These are phyloP conservation scores for Penicillium janthinellum DNA, from an alignment of 2,329 filamentous ascomycete species.

Conservation along the genomic window DNA sequence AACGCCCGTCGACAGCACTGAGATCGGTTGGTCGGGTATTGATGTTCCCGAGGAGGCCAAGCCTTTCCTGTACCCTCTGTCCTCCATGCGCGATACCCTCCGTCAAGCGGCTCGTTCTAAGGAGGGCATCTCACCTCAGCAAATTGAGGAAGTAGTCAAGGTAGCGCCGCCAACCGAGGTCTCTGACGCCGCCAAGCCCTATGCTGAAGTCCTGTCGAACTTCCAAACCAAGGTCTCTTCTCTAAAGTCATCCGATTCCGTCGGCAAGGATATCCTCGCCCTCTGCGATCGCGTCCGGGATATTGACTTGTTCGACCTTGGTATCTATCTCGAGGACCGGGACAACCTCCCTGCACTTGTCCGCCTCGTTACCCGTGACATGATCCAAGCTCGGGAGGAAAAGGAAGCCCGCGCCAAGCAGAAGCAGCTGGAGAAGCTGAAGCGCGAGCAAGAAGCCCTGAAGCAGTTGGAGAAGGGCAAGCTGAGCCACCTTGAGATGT, in stretches of 20 bases:
- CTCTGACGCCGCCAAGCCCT: conserved; percentile 43
- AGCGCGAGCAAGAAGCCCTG: conserved; percentile 55
- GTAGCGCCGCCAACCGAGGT: conserved; percentile 27
- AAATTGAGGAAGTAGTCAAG: conserved; percentile 44
- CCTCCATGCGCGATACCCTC: conserved; percentile 59
- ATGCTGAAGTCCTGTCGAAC: conserved; percentile 50
- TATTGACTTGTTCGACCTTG: conserved; percentile 75
- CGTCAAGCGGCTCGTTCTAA: conserved; percentile 58
- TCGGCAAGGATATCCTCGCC: conserved; percentile 71
- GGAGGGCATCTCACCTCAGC: conserved; percentile 42
- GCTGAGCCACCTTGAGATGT: conserved; percentile 61
- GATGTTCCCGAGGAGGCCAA: conserved; percentile 63
- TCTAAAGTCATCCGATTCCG: conserved; percentile 49
- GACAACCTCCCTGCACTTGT: conserved; percentile 71
- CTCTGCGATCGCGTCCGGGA: conserved; percentile 83
- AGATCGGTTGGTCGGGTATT: conserved; percentile 66
- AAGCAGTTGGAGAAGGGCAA: conserved; percentile 58
- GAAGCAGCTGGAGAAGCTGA: conserved; percentile 61
- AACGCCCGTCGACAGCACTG: conserved; percentile 36
- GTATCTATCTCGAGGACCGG: conserved; percentile 86
- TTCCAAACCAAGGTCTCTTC: conserved; percentile 45
- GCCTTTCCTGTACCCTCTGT: conserved; percentile 62
- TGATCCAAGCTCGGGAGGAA: conserved; percentile 58
- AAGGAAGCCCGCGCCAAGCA: conserved; percentile 53
- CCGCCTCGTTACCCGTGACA: conserved; percentile 62